Evolutionary conservation across 345 rosid genomes (phyloP).

Genomic region (Combretum micranthum): DNA sequence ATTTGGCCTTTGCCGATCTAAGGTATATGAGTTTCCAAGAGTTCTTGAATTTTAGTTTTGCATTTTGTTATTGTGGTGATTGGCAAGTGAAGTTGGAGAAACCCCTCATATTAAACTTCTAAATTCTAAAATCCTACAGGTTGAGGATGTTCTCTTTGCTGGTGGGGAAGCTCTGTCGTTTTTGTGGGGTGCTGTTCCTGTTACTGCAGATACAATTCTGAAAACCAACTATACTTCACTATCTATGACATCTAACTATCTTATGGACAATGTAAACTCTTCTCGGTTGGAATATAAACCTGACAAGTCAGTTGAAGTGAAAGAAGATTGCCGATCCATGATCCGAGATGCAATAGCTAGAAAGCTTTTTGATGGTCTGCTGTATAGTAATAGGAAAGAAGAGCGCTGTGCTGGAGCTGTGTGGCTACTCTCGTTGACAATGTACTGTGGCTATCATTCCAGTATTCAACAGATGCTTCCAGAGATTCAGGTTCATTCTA

Average conservation of each 20-base stretch:
- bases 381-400: constrained; percentile 84
- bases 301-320: constrained; percentile 32
- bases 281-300: constrained; percentile 33
- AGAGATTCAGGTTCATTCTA: constrained; percentile 71
- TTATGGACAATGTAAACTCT: constrained; percentile 61
- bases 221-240: constrained; percentile 85
- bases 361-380: constrained; percentile 77
- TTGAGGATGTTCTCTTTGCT: constrained; percentile 91
- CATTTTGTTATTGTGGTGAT: background rate
- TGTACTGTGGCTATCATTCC: constrained; percentile 87
- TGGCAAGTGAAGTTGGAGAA: background rate
- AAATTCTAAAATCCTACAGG: constrained; percentile 42
- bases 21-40: constrained; percentile 36
- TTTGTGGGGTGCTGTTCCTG: constrained; percentile 91
- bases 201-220: constrained; percentile 79
- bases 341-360: constrained; percentile 59
- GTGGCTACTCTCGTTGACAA: constrained; percentile 81
- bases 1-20: constrained; percentile 79
- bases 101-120: constrained; percentile 6
- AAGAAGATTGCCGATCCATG: constrained; percentile 38
- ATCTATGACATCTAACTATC: constrained; percentile 76
- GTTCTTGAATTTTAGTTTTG: no score
- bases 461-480: constrained; percentile 85
- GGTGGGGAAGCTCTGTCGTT: constrained; percentile 94
- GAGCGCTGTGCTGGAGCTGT: constrained; percentile 98